A percentile compares a stretch with the other conserved stretches of the same genome.
Conservation (phyloP, 2,329 filamentous ascomycete species). For the Meredithiella fracta region DNA sequence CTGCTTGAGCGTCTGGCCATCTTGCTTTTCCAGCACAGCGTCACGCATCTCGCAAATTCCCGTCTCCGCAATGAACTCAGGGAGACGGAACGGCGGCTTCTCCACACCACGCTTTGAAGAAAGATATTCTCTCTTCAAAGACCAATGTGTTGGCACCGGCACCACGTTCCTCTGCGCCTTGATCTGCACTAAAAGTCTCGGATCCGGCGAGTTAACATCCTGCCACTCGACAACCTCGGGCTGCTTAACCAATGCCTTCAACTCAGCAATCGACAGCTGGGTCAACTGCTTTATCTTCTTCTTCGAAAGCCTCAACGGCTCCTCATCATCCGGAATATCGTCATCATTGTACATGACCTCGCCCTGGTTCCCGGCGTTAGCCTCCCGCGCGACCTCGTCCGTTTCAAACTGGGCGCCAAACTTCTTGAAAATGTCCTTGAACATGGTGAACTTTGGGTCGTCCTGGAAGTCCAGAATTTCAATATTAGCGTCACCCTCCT, state of each 20-base stretch:
- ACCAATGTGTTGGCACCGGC: slow-evolving; percentile 87
- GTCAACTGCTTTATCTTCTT: slow-evolving; percentile 86
- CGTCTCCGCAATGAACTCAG: slow-evolving; percentile 93
- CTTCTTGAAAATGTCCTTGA: slow-evolving; percentile 64
- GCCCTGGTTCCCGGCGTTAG: slow-evolving; percentile 57
- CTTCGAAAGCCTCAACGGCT: slow-evolving; percentile 56
- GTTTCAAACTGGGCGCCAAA: slow-evolving; percentile 54
- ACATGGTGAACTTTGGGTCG: slow-evolving; percentile 69
- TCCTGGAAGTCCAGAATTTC: slow-evolving; percentile 34
- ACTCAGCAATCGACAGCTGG: slow-evolving; percentile 84
- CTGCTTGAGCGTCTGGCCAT: slow-evolving; percentile 78
- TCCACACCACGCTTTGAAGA: slow-evolving; percentile 95
- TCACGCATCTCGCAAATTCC: slow-evolving; percentile 97
- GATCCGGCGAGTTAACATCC: slow-evolving; percentile 80
- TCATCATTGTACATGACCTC: slow-evolving; percentile 73
- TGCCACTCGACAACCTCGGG: slow-evolving; percentile 97
- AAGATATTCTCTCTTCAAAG: slow-evolving; percentile 87
- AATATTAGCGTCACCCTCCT: slow-evolving; percentile 2
- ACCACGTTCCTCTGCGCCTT: slow-evolving; percentile 92
- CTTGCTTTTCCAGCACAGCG: slow-evolving; percentile 88
- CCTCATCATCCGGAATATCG: slow-evolving; percentile 70
- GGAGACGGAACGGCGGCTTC: slow-evolving; percentile 80
- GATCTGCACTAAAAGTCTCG: slow-evolving; percentile 77
- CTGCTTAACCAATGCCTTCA: slow-evolving; percentile 79
- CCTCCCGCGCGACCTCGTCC: slow-evolving; percentile 46